Conservation (phyloP, 257 asterid genomes). For the Salvia rosmarinus region DNA sequence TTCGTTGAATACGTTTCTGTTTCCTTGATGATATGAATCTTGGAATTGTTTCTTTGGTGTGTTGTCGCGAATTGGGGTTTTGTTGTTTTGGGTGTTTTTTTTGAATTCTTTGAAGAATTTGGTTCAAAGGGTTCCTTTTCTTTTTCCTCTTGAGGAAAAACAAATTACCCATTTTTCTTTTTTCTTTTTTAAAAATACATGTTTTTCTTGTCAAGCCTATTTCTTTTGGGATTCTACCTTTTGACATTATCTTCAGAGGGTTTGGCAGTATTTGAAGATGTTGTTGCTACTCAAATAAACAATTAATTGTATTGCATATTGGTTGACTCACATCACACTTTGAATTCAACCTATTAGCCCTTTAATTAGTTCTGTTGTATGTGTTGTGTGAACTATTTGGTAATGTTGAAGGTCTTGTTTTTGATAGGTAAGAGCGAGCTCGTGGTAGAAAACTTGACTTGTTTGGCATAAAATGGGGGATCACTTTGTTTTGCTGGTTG, state of each 20-base stretch:
- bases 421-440: conserved; percentile 31
- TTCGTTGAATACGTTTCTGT: conserved; percentile 30
- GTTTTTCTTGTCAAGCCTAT: conserved; percentile 8
- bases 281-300: conserved; percentile 4
- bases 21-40: conserved; percentile 30
- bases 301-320: not conserved
- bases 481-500: conserved; percentile 93
- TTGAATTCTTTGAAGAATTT: conserved; percentile 17
- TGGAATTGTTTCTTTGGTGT: conserved; percentile 37
- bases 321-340: conserved; percentile 7
- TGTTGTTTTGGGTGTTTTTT: conserved; percentile 23
- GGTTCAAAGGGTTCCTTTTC: conserved; percentile 14
- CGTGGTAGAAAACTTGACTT: conserved; percentile 1
- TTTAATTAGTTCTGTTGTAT: not conserved
- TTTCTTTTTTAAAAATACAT: not conserved
- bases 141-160: conserved; percentile 33
- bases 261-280: conserved; percentile 23
- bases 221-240: conserved; percentile 25
- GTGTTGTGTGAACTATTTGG: conserved; percentile 8
- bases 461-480: conserved; percentile 70
- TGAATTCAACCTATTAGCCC: conserved; percentile 7
- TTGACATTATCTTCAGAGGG: conserved; percentile 26
- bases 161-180: conserved; percentile 12
- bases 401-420: conserved; percentile 26
- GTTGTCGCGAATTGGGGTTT: conserved; percentile 30